phyloP scores from a whole-genome alignment of 208 protist genomes.

The Acanthamoeba castellanii region DNA sequence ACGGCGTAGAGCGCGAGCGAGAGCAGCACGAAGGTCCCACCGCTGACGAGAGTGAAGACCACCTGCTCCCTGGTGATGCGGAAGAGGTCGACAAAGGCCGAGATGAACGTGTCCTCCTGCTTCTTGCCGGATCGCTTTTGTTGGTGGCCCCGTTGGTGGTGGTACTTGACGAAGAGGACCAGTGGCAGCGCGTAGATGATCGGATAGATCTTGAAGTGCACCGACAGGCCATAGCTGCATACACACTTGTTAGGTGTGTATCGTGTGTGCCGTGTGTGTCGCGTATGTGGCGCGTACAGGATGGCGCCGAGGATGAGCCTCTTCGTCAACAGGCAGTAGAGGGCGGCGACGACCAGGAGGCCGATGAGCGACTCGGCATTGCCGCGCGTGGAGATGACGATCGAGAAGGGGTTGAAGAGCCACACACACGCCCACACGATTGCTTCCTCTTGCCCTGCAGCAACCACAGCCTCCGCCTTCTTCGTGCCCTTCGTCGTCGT shows the following conservation, averaged over 20 bases:
- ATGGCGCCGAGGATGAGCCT: slow-evolving; percentile 81
- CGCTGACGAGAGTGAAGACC: slow-evolving; percentile 16
- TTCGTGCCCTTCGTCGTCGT: neutral
- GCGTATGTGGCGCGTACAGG: slow-evolving; percentile 63
- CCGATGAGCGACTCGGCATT: slow-evolving; percentile 89
- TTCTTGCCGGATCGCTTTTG: neutral
- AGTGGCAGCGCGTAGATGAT: slow-evolving; percentile 89
- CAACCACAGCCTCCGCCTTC: too few relatives aligned
- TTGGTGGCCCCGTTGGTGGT: slow-evolving; percentile 19
- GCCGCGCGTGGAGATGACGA: slow-evolving; percentile 90
- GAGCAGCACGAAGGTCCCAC: slow-evolving; percentile 47
- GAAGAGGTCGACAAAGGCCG: neutral
- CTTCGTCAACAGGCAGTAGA: slow-evolving; percentile 83
- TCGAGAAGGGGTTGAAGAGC: slow-evolving; percentile 90
- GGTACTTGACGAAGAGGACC: slow-evolving; percentile 82
- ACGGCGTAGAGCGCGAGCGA: slow-evolving; percentile 48
- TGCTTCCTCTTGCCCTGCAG: neutral
- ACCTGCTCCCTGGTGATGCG: neutral
- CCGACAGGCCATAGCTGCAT: slow-evolving; percentile 81
- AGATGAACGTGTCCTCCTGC: neutral
- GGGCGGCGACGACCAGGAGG: slow-evolving; percentile 83
- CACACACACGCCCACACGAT: slow-evolving; percentile 77
- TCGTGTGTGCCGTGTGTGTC: neutral
- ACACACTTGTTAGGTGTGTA: neutral
- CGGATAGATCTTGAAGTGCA: slow-evolving; percentile 91